Percentiles rank a stretch among this genome's conserved stretches.
Conservation (phyloP, 2,329 filamentous ascomycete species). For the Hypoxylon sp. region DNA sequence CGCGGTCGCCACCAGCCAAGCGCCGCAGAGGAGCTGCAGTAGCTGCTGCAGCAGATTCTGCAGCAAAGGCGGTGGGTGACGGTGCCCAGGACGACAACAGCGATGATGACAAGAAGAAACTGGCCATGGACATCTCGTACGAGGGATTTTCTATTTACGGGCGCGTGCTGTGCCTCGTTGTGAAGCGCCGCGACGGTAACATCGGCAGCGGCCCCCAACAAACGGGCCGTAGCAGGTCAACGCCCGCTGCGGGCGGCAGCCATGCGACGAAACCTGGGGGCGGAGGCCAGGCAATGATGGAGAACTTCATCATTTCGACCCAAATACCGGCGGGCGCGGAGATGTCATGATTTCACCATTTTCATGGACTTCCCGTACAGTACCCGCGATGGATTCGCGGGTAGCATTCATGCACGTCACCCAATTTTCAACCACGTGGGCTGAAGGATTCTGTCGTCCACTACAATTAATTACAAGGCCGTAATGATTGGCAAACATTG, state of each 20-base stretch:
- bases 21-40: constrained; percentile 60
- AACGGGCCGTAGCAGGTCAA: constrained; percentile 51
- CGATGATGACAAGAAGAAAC: constrained; percentile 88
- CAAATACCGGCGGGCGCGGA: constrained; percentile 68
- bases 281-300: constrained; percentile 78
- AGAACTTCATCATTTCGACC: constrained; percentile 87
- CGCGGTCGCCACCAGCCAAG: constrained; percentile 62
- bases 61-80: constrained; percentile 45
- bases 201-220: constrained; percentile 58
- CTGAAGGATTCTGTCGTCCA: constrained; percentile 36
- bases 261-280: constrained; percentile 53
- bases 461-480: neutral
- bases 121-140: constrained; percentile 87
- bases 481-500: constrained; percentile 11
- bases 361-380: constrained; percentile 1
- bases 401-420: constrained; percentile 45
- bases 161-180: constrained; percentile 89
- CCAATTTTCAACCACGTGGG: constrained; percentile 43
- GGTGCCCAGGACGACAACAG: constrained; percentile 47
- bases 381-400: constrained; percentile 30
- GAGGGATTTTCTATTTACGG: constrained; percentile 98
- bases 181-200: constrained; percentile 77
- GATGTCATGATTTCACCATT: constrained; percentile 46
- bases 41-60: constrained; percentile 24
- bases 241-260: constrained; percentile 51